Percentiles rank a stretch among this genome's conserved stretches.
phyloP scores from a whole-genome alignment of 257 asterid species.

The Solanum lycopersicoides region DNA sequence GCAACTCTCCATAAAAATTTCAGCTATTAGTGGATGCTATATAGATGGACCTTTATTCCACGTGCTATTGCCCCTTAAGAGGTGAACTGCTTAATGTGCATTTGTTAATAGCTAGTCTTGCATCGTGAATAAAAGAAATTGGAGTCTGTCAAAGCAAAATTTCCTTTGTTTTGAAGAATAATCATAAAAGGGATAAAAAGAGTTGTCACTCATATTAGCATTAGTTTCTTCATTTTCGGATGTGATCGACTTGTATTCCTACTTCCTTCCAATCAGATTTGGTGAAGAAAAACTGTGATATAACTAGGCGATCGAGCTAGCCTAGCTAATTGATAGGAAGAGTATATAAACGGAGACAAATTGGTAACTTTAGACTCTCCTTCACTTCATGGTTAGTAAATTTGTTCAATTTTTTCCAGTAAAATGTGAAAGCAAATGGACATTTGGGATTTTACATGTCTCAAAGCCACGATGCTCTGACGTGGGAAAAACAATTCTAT shows the following conservation, averaged over 20 bases:
- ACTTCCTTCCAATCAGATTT: too few species aligned
- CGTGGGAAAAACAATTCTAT: neutral
- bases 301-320: neutral
- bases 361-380: neutral
- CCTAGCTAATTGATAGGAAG: neutral
- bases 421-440: neutral
- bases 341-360: neutral
- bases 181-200: neutral
- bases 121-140: neutral
- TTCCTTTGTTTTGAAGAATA: neutral
- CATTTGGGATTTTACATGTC: neutral
- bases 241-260: neutral
- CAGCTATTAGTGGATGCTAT: neutral
- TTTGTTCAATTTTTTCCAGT: neutral
- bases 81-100: neutral
- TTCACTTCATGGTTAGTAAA: neutral
- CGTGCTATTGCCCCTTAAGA: neutral
- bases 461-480: slow-evolving; percentile 3
- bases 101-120: neutral
- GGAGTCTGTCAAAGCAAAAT: neutral
- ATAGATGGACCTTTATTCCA: neutral
- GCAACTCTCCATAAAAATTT: neutral
- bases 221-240: neutral
- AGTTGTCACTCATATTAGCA: neutral
- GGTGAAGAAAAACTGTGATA: too few species aligned